Evolutionary conservation across 2,329 filamentous ascomycete species (phyloP).

Genomic region (Monilinia fructicola): DNA sequence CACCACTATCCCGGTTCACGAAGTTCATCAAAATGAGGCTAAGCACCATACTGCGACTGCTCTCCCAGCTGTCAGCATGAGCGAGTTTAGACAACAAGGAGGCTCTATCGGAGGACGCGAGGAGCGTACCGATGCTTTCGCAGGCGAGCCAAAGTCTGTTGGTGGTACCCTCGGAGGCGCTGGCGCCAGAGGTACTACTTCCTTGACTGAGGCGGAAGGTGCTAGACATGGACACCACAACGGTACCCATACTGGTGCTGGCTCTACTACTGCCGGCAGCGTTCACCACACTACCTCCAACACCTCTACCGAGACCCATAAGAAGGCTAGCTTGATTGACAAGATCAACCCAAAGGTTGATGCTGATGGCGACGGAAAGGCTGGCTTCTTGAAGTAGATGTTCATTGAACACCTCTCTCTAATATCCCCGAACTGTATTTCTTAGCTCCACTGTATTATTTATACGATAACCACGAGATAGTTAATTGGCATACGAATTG

Average conservation of each 20-base stretch:
- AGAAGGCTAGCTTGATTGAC: constrained; percentile 52
- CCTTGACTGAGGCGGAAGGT: constrained; percentile 34
- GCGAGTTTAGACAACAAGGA: constrained; percentile 59
- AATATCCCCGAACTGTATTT: background rate
- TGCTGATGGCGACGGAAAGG: constrained; percentile 55
- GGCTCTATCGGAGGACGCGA: constrained; percentile 55
- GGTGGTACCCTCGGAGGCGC: constrained; percentile 37
- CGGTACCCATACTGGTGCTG: constrained; percentile 8
- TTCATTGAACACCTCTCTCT: background rate
- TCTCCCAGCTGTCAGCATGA: constrained; percentile 62
- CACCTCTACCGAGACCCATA: constrained; percentile 9
- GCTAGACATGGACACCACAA: constrained; percentile 21
- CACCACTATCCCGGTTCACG: constrained; percentile 70
- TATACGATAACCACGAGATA: constrained; percentile 4
- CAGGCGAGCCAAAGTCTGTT: constrained; percentile 58
- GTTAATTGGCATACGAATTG: background rate
- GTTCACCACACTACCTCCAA: constrained; percentile 20
- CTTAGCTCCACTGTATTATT: background rate
- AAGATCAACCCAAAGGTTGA: constrained; percentile 56
- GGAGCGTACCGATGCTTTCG: constrained; percentile 58
- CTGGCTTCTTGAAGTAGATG: constrained; percentile 47
- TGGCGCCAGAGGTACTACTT: constrained; percentile 36
- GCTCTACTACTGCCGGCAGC: background rate
- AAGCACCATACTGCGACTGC: constrained; percentile 65
- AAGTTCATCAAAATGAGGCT: constrained; percentile 66